These are phyloP conservation scores for Digitaria exilis DNA, from an alignment of 202 grass and related monocot species.

Conservation along the genomic window DNA sequence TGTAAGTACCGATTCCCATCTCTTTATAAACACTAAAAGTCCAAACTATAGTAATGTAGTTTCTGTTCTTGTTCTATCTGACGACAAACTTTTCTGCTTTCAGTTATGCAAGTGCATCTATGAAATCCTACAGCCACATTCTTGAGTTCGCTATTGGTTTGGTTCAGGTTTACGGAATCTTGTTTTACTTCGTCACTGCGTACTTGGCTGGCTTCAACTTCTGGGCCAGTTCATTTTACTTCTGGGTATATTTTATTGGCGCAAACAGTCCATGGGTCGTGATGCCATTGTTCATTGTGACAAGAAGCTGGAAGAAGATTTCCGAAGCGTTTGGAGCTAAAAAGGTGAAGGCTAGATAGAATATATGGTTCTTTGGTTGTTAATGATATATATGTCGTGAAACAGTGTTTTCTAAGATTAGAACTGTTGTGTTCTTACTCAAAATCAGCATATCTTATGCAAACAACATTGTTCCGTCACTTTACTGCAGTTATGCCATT, in stretches of 20 bases:
- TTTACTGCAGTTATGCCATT: too few species aligned
- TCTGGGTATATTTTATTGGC: conserved; percentile 78
- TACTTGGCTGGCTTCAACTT: conserved; percentile 82
- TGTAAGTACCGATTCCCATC: conserved; percentile 44
- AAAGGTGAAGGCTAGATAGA: conserved; percentile 27
- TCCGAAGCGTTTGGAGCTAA: conserved; percentile 34
- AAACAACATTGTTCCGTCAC: too few species aligned
- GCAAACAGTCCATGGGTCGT: conserved; percentile 75
- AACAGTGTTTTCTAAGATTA: too few species aligned
- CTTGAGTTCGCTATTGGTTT: conserved; percentile 70
- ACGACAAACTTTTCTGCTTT: conserved; percentile 5
- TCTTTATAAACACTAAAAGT: background rate
- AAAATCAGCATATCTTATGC: too few species aligned
- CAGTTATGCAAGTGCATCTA: conserved; percentile 73
- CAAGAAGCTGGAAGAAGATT: conserved; percentile 68
- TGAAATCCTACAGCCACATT: conserved; percentile 69
- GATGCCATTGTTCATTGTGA: conserved; percentile 58
- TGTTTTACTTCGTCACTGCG: conserved; percentile 76
- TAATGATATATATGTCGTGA: too few species aligned
- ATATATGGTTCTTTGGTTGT: too few species aligned
- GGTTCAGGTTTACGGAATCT: conserved; percentile 69
- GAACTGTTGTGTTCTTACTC: too few species aligned
- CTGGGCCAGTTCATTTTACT: conserved; percentile 61
- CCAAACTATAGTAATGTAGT: too few species aligned
- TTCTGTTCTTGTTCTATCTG: too few species aligned